Evolutionary conservation across 768 basidiomycete species (phyloP), one percentile per base, ranked within the genome.

Genomic region (Leucocoprinus leucothites): DNA sequence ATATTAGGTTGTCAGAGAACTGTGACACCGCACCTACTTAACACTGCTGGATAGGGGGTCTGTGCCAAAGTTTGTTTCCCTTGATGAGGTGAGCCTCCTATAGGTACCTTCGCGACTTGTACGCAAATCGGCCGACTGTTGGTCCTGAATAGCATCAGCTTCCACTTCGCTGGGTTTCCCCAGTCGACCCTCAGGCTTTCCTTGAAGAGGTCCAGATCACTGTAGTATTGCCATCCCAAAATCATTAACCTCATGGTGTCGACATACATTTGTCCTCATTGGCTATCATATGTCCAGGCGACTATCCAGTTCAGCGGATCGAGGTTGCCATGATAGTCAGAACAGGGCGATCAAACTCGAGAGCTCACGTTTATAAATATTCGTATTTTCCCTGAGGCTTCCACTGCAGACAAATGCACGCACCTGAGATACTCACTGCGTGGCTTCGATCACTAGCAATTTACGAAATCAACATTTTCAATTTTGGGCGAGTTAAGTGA

Each of bases 201-300:
- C 18, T 5, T 14, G 40, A 41, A n/a, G 18, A 41, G 18, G 14
- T 41, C 8, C 18, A 41, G 40, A 41, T 14, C 3, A 41, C 40
- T 5, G 16, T n/a, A 4, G 7, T 14, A 14, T 8, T 35, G 6
- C 14, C 16, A 41, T 19, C 16, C 40, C 40, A 41, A 41, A 41
- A n/a, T 16, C 4, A 7, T 41, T 41, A 13, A 38, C 19, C 21
- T 38, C 48, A 49, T 49, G 13, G 22, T 19, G 38, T 24, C 38
- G 48, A 50, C 35, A 50, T 36, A 24, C 31, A 38, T 50, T 50
- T 26, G 26, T 48, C 47, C 47, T 48, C 47, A 34, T 34, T 21
- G 19, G 36, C 8, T 3, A 18, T 11, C 34, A 38, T 50, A 14
- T 21, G 22, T n/a, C 11, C 31, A 31, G 11, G 36, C 22, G 21